Evolutionary conservation across 352 stramenopile genomes (phyloP).

Genomic region (Achlya hypogyna): DNA sequence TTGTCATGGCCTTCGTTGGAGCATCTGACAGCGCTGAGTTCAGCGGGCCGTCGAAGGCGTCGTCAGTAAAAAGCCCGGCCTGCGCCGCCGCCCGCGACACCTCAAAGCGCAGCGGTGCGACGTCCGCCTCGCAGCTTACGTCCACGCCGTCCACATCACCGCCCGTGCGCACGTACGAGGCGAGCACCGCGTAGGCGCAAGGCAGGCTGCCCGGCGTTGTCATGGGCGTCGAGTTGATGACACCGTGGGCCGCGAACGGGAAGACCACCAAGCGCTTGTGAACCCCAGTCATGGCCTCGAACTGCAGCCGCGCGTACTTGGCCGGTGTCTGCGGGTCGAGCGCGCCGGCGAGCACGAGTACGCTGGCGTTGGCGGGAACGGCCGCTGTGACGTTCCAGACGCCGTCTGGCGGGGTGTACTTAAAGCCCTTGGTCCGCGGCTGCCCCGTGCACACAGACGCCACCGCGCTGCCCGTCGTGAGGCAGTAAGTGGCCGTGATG

Average conservation of each 20-base stretch:
- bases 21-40: neutral
- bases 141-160: conserved; percentile 21
- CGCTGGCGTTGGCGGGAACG: conserved; percentile 22
- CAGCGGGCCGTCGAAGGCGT: conserved; percentile 3
- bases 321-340: conserved; percentile 25
- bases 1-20: neutral
- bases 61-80: neutral
- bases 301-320: conserved; percentile 24
- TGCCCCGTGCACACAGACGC: conserved; percentile 17
- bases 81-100: neutral
- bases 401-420: conserved; percentile 23
- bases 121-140: conserved; percentile 5
- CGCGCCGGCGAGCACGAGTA: conserved; percentile 23
- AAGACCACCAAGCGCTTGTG: conserved; percentile 23
- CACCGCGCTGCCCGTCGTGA: conserved; percentile 12
- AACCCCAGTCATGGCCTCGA: conserved; percentile 20
- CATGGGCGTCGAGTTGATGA: conserved; percentile 18
- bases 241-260: conserved; percentile 23
- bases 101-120: conserved; percentile 12
- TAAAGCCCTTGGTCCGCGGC: conserved; percentile 12
- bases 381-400: conserved; percentile 14
- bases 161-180: conserved; percentile 21
- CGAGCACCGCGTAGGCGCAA: conserved; percentile 22
- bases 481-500: conserved; percentile 15
- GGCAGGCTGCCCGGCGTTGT: neutral